Conservation (phyloP, 2,329 filamentous ascomycete genomes). For the Colletotrichum orbiculare region DNA sequence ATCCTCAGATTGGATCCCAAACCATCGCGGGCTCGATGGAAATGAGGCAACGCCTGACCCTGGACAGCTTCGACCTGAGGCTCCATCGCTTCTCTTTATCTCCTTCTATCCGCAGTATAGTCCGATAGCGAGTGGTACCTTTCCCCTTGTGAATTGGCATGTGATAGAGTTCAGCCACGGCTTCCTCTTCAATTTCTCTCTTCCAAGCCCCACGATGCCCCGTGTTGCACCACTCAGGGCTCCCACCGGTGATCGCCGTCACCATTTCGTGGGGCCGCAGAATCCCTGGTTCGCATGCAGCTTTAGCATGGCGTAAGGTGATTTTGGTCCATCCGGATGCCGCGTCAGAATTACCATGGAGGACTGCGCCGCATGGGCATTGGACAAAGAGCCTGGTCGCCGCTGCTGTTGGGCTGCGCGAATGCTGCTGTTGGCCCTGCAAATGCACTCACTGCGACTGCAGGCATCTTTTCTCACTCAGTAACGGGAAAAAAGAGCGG, state of each 20-base stretch:
- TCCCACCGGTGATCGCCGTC: slow-evolving; percentile 29
- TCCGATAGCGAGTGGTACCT: background rate
- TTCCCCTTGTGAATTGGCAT: slow-evolving; percentile 21
- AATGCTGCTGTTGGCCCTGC: slow-evolving; percentile 6
- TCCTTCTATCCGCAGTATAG: background rate
- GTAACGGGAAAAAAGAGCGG: background rate
- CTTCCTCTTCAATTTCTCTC: slow-evolving; percentile 34
- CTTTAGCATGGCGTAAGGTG: slow-evolving; percentile 17
- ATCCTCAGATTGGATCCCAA: no score
- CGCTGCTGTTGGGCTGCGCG: background rate
- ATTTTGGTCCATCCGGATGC: background rate
- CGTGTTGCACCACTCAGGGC: slow-evolving; percentile 26
- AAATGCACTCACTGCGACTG: background rate
- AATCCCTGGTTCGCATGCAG: slow-evolving; percentile 29
- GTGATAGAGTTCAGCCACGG: slow-evolving; percentile 37
- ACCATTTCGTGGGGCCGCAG: slow-evolving; percentile 26
- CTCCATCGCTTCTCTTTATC: no score
- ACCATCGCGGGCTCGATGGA: no score
- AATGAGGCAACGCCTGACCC: no score
- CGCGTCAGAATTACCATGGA: no score
- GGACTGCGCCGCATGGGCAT: background rate
- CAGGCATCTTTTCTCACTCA: background rate
- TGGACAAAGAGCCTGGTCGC: background rate
- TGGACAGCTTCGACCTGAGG: no score
- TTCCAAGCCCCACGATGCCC: slow-evolving; percentile 25